These are phyloP conservation scores for Auriscalpium vulgare DNA, from an alignment of 768 basidiomycete genomes.

Conservation along the genomic window DNA sequence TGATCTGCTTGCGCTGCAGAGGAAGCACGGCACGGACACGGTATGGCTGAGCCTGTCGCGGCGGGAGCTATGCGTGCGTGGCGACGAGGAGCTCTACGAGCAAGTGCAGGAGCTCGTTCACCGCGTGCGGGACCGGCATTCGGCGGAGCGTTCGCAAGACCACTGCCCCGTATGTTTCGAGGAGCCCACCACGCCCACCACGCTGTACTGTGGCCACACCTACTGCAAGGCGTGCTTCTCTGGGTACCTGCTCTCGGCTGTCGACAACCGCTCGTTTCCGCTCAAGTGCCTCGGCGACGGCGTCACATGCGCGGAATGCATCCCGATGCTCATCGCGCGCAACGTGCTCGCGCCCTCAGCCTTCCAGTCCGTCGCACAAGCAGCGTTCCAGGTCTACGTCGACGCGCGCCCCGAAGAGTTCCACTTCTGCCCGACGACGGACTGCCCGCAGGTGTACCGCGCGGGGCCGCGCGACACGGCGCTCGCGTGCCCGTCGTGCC, in stretches of 20 bases:
- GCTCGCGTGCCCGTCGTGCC: slow-evolving; percentile 66
- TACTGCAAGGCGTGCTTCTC: slow-evolving; percentile 62
- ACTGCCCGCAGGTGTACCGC: slow-evolving; percentile 71
- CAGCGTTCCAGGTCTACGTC: slow-evolving; percentile 55
- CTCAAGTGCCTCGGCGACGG: slow-evolving; percentile 64
- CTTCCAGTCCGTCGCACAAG: slow-evolving; percentile 46
- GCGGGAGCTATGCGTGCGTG: slow-evolving; percentile 45
- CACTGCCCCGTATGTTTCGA: slow-evolving; percentile 68
- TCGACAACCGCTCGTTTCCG: slow-evolving; percentile 56
- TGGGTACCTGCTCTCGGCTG: slow-evolving; percentile 49
- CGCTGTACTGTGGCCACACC: slow-evolving; percentile 54
- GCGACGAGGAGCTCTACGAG: slow-evolving; percentile 37
- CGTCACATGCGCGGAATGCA: slow-evolving; percentile 46
- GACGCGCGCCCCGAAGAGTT: slow-evolving; percentile 54
- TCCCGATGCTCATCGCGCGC: slow-evolving; percentile 46
- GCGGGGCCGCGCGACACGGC: slow-evolving; percentile 38
- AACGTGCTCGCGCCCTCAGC: slow-evolving; percentile 42
- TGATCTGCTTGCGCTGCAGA: slow-evolving; percentile 38
- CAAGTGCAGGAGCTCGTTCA: slow-evolving; percentile 35
- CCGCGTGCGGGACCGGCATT: slow-evolving; percentile 21
- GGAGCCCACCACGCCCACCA: slow-evolving; percentile 41
- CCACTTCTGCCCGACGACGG: slow-evolving; percentile 71
- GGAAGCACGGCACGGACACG: slow-evolving; percentile 49
- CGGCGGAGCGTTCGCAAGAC: slow-evolving; percentile 12
- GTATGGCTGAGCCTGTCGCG: slow-evolving; percentile 39